Conservation (phyloP, 106 monocot genomes). For the Dactylorhiza incarnata region DNA sequence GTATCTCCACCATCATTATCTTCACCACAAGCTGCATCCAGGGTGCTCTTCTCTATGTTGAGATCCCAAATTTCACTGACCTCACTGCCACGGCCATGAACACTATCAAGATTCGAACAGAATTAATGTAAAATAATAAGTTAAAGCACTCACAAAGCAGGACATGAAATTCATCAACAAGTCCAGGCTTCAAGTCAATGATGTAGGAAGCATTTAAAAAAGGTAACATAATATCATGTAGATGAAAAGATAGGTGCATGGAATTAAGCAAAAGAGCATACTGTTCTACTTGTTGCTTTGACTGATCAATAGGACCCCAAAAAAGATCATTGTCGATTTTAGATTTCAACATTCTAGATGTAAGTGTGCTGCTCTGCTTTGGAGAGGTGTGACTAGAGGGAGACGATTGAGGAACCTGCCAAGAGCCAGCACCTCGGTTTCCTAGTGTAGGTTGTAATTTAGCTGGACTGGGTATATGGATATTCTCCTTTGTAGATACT, state of each 20-base stretch:
- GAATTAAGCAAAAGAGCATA: constrained; percentile 25
- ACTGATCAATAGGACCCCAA: constrained; percentile 76
- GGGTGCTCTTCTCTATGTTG: too few relatives aligned
- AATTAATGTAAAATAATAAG: background rate
- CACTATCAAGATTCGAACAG: too few relatives aligned
- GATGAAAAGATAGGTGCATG: background rate
- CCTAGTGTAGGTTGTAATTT: constrained; percentile 32
- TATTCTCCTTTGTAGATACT: constrained; percentile 28
- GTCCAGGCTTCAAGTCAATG: background rate
- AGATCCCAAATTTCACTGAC: too few relatives aligned
- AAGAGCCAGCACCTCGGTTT: constrained; percentile 38
- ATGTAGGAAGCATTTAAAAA: background rate
- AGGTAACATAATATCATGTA: background rate
- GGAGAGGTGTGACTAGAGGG: constrained; percentile 53
- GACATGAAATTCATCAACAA: background rate
- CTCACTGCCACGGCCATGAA: too few relatives aligned
- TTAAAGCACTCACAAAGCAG: background rate
- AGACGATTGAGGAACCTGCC: constrained; percentile 56
- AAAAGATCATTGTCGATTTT: constrained; percentile 85
- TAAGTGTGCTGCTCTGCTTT: constrained; percentile 17
- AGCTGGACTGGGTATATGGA: constrained; percentile 30
- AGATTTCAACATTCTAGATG: constrained; percentile 34
- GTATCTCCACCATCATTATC: too few relatives aligned
- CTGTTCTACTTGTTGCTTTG: constrained; percentile 43
- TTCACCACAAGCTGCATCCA: too few relatives aligned